Evolutionary conservation across 306 rosid species (phyloP).

Genomic region (Pueraria montana): DNA sequence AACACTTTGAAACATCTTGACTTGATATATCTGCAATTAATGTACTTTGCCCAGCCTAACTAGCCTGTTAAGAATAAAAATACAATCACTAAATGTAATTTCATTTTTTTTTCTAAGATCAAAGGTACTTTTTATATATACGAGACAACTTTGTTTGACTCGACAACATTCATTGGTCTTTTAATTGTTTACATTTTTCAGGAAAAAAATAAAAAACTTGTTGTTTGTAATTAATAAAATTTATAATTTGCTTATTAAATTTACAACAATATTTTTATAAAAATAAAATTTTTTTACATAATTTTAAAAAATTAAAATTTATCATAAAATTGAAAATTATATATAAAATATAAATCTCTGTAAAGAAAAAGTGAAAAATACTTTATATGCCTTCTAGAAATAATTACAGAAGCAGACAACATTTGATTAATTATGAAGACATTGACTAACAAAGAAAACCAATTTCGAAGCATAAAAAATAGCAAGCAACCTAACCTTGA

Average conservation of each 20-base stretch:
- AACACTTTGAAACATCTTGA: no score
- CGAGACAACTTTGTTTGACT: no score
- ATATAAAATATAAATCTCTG: background rate
- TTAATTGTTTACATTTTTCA: background rate
- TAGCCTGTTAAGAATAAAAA: no score
- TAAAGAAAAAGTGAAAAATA: no score
- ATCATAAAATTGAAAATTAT: background rate
- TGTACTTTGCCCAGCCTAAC: no score
- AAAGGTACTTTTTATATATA: no score
- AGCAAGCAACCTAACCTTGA: background rate
- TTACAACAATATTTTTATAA: background rate
- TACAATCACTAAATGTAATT: no score
- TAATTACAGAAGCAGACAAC: background rate
- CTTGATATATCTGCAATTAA: no score
- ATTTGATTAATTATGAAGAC: conserved; percentile 22
- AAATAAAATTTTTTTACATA: background rate
- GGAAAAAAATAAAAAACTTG: no score
- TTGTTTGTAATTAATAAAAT: background rate
- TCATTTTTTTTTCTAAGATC: no score
- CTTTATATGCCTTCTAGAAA: no score
- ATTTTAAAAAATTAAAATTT: background rate
- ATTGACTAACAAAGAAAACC: conserved; percentile 1
- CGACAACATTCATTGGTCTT: no score
- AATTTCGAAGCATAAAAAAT: background rate
- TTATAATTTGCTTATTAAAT: background rate